Percentiles rank a stretch among this genome's conserved stretches.
These are phyloP conservation scores for Xerocomellus amylosporus DNA, from an alignment of 768 basidiomycete species.

Conservation along the genomic window DNA sequence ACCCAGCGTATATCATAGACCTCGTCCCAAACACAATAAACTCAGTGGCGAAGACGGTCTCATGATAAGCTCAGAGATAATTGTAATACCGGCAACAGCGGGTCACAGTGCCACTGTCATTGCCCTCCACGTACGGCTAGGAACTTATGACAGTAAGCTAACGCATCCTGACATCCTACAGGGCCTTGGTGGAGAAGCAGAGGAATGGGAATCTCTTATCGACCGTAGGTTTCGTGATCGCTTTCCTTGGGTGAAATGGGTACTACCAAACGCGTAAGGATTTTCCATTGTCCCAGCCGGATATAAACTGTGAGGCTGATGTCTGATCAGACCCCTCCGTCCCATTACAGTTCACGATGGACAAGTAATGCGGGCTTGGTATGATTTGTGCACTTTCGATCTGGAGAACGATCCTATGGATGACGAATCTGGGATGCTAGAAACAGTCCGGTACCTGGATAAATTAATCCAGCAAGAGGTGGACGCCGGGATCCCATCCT, in stretches of 20 bases:
- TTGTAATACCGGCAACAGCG: background rate
- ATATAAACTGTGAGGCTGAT: background rate
- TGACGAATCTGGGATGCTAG: background rate
- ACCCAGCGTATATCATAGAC: background rate
- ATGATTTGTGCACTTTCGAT: background rate
- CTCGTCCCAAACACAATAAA: background rate
- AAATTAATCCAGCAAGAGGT: background rate
- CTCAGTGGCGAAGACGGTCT: background rate
- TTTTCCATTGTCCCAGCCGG: background rate
- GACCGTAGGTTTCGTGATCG: background rate
- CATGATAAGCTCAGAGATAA: background rate
- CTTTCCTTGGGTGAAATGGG: constrained; percentile 1
- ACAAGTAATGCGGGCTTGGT: background rate
- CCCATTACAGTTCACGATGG: background rate
- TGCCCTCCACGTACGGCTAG: background rate
- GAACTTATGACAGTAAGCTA: background rate
- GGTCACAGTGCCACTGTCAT: background rate
- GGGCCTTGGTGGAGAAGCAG: background rate
- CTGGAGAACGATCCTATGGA: background rate
- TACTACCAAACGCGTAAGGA: background rate
- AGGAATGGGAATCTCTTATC: background rate
- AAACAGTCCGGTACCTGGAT: background rate
- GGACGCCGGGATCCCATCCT: background rate
- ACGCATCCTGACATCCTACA: background rate
- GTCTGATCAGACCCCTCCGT: background rate